These are phyloP conservation scores for Tremella fuciformis DNA, from an alignment of 768 basidiomycete species.

Conservation along the genomic window DNA sequence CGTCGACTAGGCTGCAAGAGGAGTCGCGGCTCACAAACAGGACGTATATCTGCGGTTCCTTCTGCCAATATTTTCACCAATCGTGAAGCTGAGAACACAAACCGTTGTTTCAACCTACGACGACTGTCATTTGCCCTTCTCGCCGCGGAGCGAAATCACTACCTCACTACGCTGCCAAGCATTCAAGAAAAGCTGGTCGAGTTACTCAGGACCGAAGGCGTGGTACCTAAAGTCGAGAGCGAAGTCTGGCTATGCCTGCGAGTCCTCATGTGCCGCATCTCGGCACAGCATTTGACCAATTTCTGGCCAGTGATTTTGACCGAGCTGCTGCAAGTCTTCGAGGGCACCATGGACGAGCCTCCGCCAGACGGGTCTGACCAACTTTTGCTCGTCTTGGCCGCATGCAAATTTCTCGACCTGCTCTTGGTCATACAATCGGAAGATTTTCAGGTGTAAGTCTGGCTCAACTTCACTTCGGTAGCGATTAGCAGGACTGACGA, in stretches of 20 bases:
- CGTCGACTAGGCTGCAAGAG: conserved; percentile 34
- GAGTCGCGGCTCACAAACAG: conserved; percentile 20
- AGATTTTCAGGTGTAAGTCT: conserved; percentile 89
- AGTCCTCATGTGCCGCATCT: conserved; percentile 83
- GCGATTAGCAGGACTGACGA: conserved; percentile 15
- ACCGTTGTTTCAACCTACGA: conserved; percentile 79
- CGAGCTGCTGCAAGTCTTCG: conserved; percentile 85
- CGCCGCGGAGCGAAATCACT: conserved; percentile 84
- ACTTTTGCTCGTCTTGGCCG: conserved; percentile 75
- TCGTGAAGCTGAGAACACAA: conserved; percentile 85
- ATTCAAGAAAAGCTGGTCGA: conserved; percentile 99
- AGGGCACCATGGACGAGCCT: conserved; percentile 66
- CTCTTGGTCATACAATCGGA: conserved; percentile 90
- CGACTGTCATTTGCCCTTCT: conserved; percentile 83
- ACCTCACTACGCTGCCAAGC: conserved; percentile 78
- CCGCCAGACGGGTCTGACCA: conserved; percentile 83
- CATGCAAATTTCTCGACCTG: conserved; percentile 90
- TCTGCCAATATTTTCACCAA: conserved; percentile 97
- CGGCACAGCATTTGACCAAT: conserved; percentile 84
- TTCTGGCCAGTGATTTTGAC: conserved; percentile 96
- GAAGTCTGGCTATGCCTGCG: conserved; percentile 94
- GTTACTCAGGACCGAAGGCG: conserved; percentile 69
- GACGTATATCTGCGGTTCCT: conserved; percentile 68
- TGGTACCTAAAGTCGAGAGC: conserved; percentile 79
- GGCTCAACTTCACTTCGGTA: neutral